Evolutionary conservation across 2,329 filamentous ascomycete species (phyloP), one percentile per base, ranked within the genome.

Genomic region (Talaromyces rugulosus): DNA sequence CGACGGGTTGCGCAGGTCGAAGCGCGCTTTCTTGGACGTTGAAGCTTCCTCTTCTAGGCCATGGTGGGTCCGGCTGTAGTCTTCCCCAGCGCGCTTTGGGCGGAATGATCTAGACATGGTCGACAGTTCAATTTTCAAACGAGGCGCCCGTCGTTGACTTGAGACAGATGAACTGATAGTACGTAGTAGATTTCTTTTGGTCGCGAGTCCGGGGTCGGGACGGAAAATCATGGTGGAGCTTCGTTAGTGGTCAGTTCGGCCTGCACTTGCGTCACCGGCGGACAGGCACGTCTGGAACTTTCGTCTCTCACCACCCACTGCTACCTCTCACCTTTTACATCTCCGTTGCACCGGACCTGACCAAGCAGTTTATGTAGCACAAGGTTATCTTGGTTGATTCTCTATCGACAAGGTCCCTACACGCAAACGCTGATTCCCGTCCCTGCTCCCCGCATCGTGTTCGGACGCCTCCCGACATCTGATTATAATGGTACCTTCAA

Each of bases 1-100:
- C 16, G 93, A 96, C 3, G 95, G 95, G 73, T 99, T 98, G 66
- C 95, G 91, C 59, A 95, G 82, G 75, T 99, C 95, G 77, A 99
- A 99, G 71, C 91, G 92, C 63, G 92, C 89, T 72, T 92, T 93
- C 75, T 96, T 96, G 58, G 81, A 74, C 2, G 81, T 76, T 1
- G 73, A 72, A 33, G 50, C 23, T 58, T 69, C 66, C 53, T 71
- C 72, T 59, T 78, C 75, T 56, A 79, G n/a, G 67, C 84, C 80
- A 70, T 91, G 88, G 74, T 94, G 87, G 18, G 86, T 87, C 62
- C 91, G 88, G 52, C 89, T 87, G 73, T 90, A 96, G 69, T 88
- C 86, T 78, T 96, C 92, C 69, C 89, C 90, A 4, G 86, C 89
- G 66, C 92, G 89, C 78, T 94, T 96, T 9, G 91, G 91, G 42